phyloP scores from a whole-genome alignment of 2,329 filamentous ascomycete species.

The Fusarium mangiferae region DNA sequence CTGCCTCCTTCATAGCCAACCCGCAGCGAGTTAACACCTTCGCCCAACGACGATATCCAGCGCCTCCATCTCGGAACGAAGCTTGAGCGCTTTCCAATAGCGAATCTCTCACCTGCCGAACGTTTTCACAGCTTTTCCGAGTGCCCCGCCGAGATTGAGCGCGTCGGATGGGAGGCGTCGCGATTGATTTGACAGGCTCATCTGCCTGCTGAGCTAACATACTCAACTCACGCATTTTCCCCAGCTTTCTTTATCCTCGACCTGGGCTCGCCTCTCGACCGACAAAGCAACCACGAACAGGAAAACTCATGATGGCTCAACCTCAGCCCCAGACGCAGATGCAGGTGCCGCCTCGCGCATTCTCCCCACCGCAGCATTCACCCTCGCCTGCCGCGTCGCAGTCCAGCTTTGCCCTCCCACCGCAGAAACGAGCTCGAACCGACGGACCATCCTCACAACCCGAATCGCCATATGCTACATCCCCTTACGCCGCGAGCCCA shows the following conservation, averaged over 20 bases:
- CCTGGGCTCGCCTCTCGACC: slow-evolving; percentile 11
- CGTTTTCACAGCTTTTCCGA: slow-evolving; percentile 21
- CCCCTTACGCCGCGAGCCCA: slow-evolving; percentile 62
- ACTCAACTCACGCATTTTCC: slow-evolving; percentile 28
- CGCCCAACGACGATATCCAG: slow-evolving; percentile 39
- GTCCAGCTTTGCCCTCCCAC: slow-evolving; percentile 67
- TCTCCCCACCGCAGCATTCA: slow-evolving; percentile 70
- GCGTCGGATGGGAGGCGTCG: slow-evolving; percentile 60
- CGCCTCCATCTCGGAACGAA: slow-evolving; percentile 38
- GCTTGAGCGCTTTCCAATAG: slow-evolving; percentile 12
- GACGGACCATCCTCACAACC: slow-evolving; percentile 74
- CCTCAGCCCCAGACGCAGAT: slow-evolving; percentile 59
- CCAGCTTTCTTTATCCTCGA: slow-evolving; percentile 11
- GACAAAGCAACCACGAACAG: slow-evolving; percentile 4
- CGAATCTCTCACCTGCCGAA: slow-evolving; percentile 6
- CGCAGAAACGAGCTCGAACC: slow-evolving; percentile 72
- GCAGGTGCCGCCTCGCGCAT: slow-evolving; percentile 62
- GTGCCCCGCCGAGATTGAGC: slow-evolving; percentile 34
- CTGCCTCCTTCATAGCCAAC: slow-evolving; percentile 46
- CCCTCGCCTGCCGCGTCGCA: slow-evolving; percentile 70
- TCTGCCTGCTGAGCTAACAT: slow-evolving; percentile 56
- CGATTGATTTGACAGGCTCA: slow-evolving; percentile 60
- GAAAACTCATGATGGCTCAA: slow-evolving; percentile 63
- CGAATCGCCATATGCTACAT: slow-evolving; percentile 67
- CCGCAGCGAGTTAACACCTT: slow-evolving; percentile 40